Conservation (phyloP, 495 filamentous ascomycete species). For the Lasiosphaeria ovina region DNA sequence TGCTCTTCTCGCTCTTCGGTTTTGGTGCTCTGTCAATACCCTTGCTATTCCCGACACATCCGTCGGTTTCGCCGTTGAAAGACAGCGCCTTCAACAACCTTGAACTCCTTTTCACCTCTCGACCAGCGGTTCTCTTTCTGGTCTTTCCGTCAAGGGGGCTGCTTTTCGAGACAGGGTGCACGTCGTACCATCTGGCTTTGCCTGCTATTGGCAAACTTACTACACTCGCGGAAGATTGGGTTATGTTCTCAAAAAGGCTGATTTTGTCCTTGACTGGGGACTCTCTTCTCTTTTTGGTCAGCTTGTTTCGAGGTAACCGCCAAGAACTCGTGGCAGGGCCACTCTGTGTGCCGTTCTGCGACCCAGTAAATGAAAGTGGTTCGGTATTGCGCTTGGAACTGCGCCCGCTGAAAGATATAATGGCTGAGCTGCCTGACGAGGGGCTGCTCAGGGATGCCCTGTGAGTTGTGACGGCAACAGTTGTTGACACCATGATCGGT, state of each 20-base stretch:
- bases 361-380: background rate
- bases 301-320: conserved; percentile 11
- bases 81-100: conserved; percentile 22
- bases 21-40: background rate
- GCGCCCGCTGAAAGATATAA: background rate
- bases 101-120: conserved; percentile 16
- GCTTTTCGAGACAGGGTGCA: conserved; percentile 6
- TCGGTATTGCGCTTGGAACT: background rate
- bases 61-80: conserved; percentile 1
- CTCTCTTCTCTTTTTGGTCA: conserved; percentile 18
- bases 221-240: conserved; percentile 9
- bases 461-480: conserved; percentile 18
- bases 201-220: conserved; percentile 4
- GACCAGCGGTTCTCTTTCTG: conserved; percentile 5
- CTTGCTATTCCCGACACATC: background rate
- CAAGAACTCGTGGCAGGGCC: conserved; percentile 1
- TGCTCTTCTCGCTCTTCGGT: background rate
- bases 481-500: conserved; percentile 21
- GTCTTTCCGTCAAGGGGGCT: conserved; percentile 10
- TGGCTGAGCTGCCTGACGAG: conserved; percentile 10
- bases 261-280: conserved; percentile 38
- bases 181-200: conserved; percentile 10
- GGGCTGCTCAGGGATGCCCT: background rate
- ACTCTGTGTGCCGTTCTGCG: conserved; percentile 4
- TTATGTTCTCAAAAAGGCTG: conserved; percentile 33